Base-by-base conservation (phyloP, 1,139 yeast species). In the Wickerhamomyces sp. region DNA sequence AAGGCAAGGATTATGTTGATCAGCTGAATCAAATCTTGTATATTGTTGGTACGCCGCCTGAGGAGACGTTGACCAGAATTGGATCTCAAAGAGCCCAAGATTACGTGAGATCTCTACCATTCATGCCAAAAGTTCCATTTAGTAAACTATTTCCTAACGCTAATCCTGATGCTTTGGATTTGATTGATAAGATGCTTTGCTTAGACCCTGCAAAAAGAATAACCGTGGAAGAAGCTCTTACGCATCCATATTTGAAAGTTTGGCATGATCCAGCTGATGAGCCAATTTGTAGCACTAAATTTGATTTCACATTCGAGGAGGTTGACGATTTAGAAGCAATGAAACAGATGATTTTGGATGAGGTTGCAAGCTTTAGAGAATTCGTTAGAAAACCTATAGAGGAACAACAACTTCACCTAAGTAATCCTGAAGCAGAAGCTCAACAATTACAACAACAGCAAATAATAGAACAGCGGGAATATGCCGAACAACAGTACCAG, bases 241-340 rank as follows among this genome's bases (percentile, higher is more conserved):
- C 78, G 46, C 98, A 92, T 62, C 95, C 96, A 7, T 92, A 92
- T 58, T 69, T 92, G 42, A 70, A 81, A 39, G 83, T 92, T 27
- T 92, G 98, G 98, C 97, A 90, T 60, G 98, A 92, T 57, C 96
- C 97, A 3, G 76, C 79, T 24, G 98, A 92, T 59, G 98, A 92
- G 61, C 96, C 96, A 5, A 81, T 73, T 33, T 89, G 97, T 60
- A 80, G 81, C 38, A 68, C 76, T 4, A 83, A 84, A 54, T 90
- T 92, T 61, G 96, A 92, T 59, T 92, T 92, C 59, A 39, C 46
- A 7, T 92, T 92, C 60, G 98, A 92, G 64, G 82, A 78, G 13
- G 84, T 85, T 29, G 90, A 88, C 46, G 96, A 89, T 49, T 70
- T 87, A 59, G 84, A 77, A 12, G 67, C 75, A 20, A 84, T 92